Evolutionary conservation across 2,329 filamentous ascomycete species (phyloP).

Genomic region (Phoma sp.): DNA sequence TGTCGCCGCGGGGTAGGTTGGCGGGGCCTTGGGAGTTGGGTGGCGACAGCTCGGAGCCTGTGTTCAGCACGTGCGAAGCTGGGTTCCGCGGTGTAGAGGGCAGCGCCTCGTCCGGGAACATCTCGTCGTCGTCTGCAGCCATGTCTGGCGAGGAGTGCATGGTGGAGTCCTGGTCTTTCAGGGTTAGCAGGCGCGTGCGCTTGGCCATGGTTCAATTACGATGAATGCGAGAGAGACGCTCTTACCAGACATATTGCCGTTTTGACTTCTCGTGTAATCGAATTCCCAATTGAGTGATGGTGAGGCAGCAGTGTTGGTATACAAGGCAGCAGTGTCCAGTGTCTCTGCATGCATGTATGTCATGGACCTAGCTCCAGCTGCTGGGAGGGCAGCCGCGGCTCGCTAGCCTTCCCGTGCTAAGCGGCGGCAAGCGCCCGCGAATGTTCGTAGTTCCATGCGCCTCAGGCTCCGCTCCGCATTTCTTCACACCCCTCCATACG

Average conservation of each 20-base stretch:
- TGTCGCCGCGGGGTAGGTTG: conserved; percentile 30
- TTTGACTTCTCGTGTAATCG: not conserved
- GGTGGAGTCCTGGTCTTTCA: conserved; percentile 59
- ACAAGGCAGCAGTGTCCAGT: too few species aligned
- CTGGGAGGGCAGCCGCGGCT: conserved; percentile 11
- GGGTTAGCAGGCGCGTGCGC: conserved; percentile 19
- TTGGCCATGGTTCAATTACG: conserved; percentile 18
- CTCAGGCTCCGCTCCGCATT: conserved; percentile 12
- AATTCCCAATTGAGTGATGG: not conserved
- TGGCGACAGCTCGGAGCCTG: conserved; percentile 58
- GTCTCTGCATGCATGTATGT: not conserved
- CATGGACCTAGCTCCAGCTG: conserved; percentile 11
- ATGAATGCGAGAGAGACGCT: not conserved
- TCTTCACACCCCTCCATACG: conserved; percentile 17
- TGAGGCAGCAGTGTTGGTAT: not conserved
- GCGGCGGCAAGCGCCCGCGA: conserved; percentile 16
- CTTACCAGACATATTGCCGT: conserved; percentile 8
- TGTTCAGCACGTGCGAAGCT: conserved; percentile 31
- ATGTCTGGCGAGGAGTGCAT: conserved; percentile 56
- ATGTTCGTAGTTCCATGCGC: conserved; percentile 13
- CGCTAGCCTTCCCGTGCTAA: conserved; percentile 17
- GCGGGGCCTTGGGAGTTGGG: conserved; percentile 57
- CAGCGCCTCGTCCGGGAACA: conserved; percentile 53
- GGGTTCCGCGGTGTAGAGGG: conserved; percentile 52
- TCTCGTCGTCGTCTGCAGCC: conserved; percentile 46